Base-by-base conservation (phyloP, 2,329 filamentous ascomycete species). In the Phyllosticta citriasiana region DNA sequence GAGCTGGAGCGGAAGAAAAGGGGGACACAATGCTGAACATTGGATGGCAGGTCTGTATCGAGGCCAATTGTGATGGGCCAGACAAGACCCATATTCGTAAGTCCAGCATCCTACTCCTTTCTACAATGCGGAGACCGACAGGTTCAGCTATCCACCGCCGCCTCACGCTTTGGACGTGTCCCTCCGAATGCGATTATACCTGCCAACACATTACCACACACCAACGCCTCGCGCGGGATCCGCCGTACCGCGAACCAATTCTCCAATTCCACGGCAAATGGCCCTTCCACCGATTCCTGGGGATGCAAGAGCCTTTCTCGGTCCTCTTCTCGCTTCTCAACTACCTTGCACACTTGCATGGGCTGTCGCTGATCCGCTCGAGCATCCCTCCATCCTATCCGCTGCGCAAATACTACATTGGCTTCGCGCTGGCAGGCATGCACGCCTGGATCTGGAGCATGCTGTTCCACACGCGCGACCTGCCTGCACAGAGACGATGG, bases 231-330 rank as follows among this genome's bases (percentile, higher is more conserved):
- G 78, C 83, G 26, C 79, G 82, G 64, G 82, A 84, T 63, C 83
- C 84, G 35, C 83, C 83, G 0, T 85, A 86, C 78, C 77, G 83
- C 64, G 74, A 84, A 30, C 82, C 86, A 10, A 76, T 97, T 57
- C 87, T 93, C 61, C 94, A 99, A 77, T 99, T 92, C 80, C 91
- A 99, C 78, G 94, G 94, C 33, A 99, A 99, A 82, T 99, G 94
- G 94, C 94, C 94, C 50, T 99, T 99, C 77, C 81, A 87, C 74
- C 89, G 94, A 66, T 82, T 97, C 70, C 76, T 95, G 59, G 94
- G 94, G 73, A 88, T 96, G 79, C 94, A 99, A 77, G 94, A 99
- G 78, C 91, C 93, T 63, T 91, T 92, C 73, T 91, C 87, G 57
- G 93, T 97, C 66, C 79, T 97, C 70, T 99, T 97, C 81, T 96